Evolutionary conservation across 2,329 filamentous ascomycete species (phyloP).

Genomic region (Fragosphaeria purpurea): DNA sequence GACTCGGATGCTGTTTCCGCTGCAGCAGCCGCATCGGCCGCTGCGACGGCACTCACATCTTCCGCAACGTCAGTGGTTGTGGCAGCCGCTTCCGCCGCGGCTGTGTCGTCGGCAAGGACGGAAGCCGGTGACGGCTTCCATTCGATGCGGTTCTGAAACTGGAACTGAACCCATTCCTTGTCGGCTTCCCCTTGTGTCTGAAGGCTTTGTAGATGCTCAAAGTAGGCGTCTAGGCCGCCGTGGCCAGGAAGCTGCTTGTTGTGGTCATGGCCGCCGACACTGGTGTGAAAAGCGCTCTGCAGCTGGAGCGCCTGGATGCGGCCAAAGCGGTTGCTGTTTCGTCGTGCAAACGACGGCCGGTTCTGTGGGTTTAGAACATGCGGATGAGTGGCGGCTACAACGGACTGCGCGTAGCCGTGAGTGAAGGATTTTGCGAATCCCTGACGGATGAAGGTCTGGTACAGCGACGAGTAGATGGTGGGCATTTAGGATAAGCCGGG

Average conservation of each 20-base stretch:
- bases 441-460: constrained; percentile 84
- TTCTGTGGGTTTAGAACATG: constrained; percentile 67
- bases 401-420: constrained; percentile 95
- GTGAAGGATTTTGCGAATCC: constrained; percentile 94
- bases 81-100: background rate
- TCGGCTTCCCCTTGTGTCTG: constrained; percentile 58
- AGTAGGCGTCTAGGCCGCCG: constrained; percentile 77
- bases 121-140: constrained; percentile 61
- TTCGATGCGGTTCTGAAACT: constrained; percentile 79
- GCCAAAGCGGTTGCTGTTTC: constrained; percentile 43
- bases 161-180: constrained; percentile 83
- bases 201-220: constrained; percentile 76
- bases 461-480: constrained; percentile 57
- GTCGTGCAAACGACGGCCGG: constrained; percentile 51
- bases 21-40: background rate
- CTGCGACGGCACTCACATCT: background rate
- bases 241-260: constrained; percentile 40
- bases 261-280: constrained; percentile 46
- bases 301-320: constrained; percentile 54
- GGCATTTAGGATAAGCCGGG: constrained; percentile 81
- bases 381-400: constrained; percentile 85
- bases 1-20: too few species aligned
- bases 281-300: constrained; percentile 66
- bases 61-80: background rate
- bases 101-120: constrained; percentile 37